Evolutionary conservation across 768 basidiomycete species (phyloP).

Genomic region (Leucocoprinus sp.): DNA sequence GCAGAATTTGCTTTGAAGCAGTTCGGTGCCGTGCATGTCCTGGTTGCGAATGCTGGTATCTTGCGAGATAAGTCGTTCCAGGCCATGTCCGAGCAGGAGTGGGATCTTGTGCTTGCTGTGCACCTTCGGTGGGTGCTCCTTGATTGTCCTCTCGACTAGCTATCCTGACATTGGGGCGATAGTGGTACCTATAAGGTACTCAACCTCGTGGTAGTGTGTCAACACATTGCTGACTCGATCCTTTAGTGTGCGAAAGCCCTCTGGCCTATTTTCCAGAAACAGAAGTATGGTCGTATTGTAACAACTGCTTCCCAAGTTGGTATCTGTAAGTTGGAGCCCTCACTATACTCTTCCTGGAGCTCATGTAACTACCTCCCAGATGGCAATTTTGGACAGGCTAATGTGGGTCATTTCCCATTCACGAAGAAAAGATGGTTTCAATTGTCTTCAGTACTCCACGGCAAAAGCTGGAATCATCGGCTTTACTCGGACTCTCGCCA

Average conservation of each 20-base stretch:
- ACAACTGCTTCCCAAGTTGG: slow-evolving; percentile 92
- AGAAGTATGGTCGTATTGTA: slow-evolving; percentile 92
- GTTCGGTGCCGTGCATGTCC: slow-evolving; percentile 82
- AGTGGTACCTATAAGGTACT: slow-evolving; percentile 84
- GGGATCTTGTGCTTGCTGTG: slow-evolving; percentile 86
- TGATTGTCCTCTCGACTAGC: slow-evolving; percentile 3
- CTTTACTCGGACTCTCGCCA: slow-evolving; percentile 80
- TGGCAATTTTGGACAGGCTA: slow-evolving; percentile 93
- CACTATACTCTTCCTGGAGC: not conserved
- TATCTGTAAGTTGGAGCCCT: slow-evolving; percentile 58
- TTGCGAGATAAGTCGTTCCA: slow-evolving; percentile 89
- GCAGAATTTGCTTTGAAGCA: slow-evolving; percentile 81
- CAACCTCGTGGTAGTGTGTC: not conserved
- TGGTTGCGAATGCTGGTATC: slow-evolving; percentile 91
- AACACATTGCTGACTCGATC: not conserved
- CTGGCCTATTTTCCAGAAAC: slow-evolving; percentile 95
- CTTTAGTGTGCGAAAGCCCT: slow-evolving; percentile 81
- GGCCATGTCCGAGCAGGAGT: slow-evolving; percentile 84
- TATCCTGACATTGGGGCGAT: slow-evolving; percentile 7
- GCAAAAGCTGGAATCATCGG: slow-evolving; percentile 92
- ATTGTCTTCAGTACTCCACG: slow-evolving; percentile 59
- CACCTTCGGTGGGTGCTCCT: slow-evolving; percentile 55
- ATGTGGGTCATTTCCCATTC: slow-evolving; percentile 34
- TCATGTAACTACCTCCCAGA: slow-evolving; percentile 34
- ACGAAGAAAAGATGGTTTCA: not conserved